Evolutionary conservation across 805 yeast species (phyloP), one percentile per base, ranked within the genome.

Genomic region (Candida boleticola): DNA sequence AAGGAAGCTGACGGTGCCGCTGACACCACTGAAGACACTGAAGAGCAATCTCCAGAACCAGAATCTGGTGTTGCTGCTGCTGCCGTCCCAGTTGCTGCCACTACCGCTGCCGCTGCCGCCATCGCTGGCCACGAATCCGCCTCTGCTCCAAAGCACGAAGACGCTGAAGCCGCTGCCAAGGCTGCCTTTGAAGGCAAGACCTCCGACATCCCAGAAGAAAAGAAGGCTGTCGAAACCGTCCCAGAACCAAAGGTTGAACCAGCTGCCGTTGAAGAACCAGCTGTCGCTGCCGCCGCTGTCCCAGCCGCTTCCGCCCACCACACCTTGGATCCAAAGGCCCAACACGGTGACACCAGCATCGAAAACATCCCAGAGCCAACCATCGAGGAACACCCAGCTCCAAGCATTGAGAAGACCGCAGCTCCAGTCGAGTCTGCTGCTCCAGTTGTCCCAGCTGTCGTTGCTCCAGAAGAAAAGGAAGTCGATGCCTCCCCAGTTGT

Each of bases 401-500:
- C 31, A 10, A 45, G 47, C 6, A 21, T 21, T 18, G 36, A 31
- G 20, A 22, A 32, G 39, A 31, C 36, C 25, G 27, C 36, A 18
- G 40, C 13, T 31, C 26, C 37, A 5, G 39, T 29, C 23, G 43
- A 31, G 20, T 46, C 40, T n/a, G 46, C 36, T 20, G 40, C 40
- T 10, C 27, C 27, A 7, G 27, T 23, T 23, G 27, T 11, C 27
- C 10, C 7, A 23, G 27, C 27, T 7, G 22, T n/a, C 22, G 31
- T 25, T 19, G 32, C 46, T 18, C 11, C 35, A 9, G 35, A 31
- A 5, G 57, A 52, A 37, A 50, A 47, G 21, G 59, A 54, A 44
- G 55, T 50, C 31, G 57, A 52, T 40, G 57, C 58, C 11, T 44
- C 53, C 25, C 57, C 58, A 42, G 51, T 54, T 33, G 27, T 23